Percentiles rank a stretch among this genome's conserved stretches.
phyloP scores from a whole-genome alignment of 768 basidiomycete species.

The Chiua virens region DNA sequence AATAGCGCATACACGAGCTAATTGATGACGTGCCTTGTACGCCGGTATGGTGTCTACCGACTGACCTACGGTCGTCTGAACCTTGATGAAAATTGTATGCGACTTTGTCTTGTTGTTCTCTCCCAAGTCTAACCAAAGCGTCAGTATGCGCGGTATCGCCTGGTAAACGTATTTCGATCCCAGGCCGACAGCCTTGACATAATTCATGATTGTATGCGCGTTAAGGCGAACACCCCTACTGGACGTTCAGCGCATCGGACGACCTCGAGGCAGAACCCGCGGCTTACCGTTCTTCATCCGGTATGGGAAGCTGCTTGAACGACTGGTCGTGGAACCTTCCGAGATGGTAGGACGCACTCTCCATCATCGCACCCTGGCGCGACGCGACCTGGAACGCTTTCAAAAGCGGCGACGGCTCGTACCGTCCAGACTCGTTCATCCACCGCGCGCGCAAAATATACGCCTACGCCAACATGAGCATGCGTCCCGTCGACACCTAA shows the following conservation, averaged over 20 bases:
- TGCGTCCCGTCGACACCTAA: not conserved
- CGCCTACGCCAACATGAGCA: constrained; percentile 45
- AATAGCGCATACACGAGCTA: not conserved
- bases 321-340: constrained; percentile 88
- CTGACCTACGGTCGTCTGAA: constrained; percentile 55
- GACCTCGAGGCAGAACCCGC: not conserved
- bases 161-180: constrained; percentile 98
- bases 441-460: constrained; percentile 83
- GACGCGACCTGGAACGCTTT: constrained; percentile 55
- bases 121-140: constrained; percentile 92
- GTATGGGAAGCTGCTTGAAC: constrained; percentile 50
- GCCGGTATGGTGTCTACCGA: constrained; percentile 63
- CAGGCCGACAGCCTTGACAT: constrained; percentile 64
- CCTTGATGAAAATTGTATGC: constrained; percentile 47
- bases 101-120: constrained; percentile 41
- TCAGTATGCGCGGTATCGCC: constrained; percentile 89
- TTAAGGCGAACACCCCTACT: constrained; percentile 64
- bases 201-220: constrained; percentile 62
- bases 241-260: too few species aligned
- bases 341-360: constrained; percentile 82
- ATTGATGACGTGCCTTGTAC: constrained; percentile 62
- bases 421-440: constrained; percentile 90
- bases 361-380: constrained; percentile 58
- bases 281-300: constrained; percentile 56
- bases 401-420: constrained; percentile 61